These are phyloP conservation scores for Spergularia marina DNA, from an alignment of 148 eudicot genomes.

Conservation along the genomic window DNA sequence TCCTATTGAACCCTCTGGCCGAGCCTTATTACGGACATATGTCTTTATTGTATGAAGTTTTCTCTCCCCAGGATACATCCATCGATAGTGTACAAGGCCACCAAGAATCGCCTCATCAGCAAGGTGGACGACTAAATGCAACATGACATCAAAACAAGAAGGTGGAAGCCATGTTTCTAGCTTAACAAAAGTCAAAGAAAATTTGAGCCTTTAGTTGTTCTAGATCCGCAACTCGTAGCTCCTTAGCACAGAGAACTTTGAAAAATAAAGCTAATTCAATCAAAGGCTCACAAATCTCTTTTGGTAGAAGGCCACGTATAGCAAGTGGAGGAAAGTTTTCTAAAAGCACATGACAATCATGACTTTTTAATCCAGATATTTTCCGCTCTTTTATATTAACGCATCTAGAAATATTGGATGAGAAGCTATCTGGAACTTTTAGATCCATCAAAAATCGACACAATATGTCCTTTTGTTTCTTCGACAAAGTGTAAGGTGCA, in stretches of 20 bases:
- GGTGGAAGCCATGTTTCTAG: constrained; percentile 15
- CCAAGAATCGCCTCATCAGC: constrained; percentile 11
- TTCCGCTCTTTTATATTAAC: neutral
- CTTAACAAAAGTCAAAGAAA: neutral
- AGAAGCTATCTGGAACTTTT: constrained; percentile 2
- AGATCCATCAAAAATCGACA: neutral
- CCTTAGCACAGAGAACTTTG: constrained; percentile 7
- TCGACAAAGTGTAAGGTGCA: neutral
- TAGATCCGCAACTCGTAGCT: neutral
- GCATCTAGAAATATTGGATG: neutral
- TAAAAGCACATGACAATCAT: constrained; percentile 2
- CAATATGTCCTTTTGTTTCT: neutral
- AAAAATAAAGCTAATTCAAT: constrained; percentile 3
- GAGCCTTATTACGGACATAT: constrained; percentile 14
- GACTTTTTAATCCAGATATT: constrained; percentile 2
- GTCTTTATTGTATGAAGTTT: neutral
- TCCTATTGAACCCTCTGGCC: constrained; percentile 12
- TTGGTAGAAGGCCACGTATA: neutral
- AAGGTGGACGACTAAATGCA: constrained; percentile 16
- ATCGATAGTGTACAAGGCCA: constrained; percentile 7
- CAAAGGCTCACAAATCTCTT: neutral
- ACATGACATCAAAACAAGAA: constrained; percentile 15
- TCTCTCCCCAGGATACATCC: constrained; percentile 27
- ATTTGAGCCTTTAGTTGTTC: neutral
- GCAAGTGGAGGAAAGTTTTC: neutral